A percentile compares a stretch with the other conserved stretches of the same genome.
phyloP scores from a whole-genome alignment of 2,329 filamentous ascomycete species.

The Talaromyces atroroseus region DNA sequence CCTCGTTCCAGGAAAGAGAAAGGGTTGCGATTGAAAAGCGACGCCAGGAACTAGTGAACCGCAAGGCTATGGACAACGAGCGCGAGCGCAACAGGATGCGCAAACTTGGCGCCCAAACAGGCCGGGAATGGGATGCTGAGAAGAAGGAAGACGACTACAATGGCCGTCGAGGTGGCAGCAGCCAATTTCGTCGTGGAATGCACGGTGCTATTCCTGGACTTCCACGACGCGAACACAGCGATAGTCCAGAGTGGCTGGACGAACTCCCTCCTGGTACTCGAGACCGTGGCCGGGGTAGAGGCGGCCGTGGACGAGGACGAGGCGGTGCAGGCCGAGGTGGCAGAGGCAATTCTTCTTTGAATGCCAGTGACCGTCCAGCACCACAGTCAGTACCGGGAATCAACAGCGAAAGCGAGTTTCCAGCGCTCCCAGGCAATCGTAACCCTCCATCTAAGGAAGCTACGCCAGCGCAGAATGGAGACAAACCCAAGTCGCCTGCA shows the following conservation, averaged over 20 bases:
- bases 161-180: conserved; percentile 35
- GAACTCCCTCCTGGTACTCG: conserved; percentile 9
- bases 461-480: conserved; percentile 15
- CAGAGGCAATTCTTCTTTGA: conserved; percentile 19
- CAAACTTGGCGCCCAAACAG: conserved; percentile 54
- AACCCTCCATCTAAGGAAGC: conserved; percentile 19
- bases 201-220: conserved; percentile 46
- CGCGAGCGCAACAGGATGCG: conserved; percentile 55
- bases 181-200: conserved; percentile 45
- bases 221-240: conserved; percentile 23
- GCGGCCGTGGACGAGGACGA: conserved; percentile 27
- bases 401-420: conserved; percentile 31
- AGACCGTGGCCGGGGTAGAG: conserved; percentile 16
- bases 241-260: conserved; percentile 21
- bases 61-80: conserved; percentile 58
- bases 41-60: conserved; percentile 46
- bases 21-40: conserved; percentile 52
- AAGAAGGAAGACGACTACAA: conserved; percentile 54
- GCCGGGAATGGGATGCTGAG: conserved; percentile 58
- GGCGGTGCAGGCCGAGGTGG: conserved; percentile 19
- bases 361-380: conserved; percentile 16
- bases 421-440: conserved; percentile 27
- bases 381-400: conserved; percentile 20
- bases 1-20: conserved; percentile 60
- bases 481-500: conserved; percentile 14